Evolutionary conservation across 2,329 filamentous ascomycete species (phyloP), one percentile per base, ranked within the genome.

Genomic region (Anthostomella pinea): DNA sequence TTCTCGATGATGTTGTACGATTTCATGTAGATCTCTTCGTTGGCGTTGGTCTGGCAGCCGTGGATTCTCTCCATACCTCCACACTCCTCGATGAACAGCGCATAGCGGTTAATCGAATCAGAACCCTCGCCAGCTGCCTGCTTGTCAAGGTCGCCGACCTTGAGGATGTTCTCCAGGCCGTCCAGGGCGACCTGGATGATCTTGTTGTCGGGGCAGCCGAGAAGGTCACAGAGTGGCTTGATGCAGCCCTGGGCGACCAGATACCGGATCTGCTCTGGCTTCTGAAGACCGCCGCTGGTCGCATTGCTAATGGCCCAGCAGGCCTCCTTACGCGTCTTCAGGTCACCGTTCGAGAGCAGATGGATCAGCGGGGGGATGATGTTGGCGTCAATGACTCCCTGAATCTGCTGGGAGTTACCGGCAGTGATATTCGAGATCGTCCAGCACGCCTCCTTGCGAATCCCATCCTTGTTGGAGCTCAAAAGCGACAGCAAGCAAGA

Each of bases 21-120:
- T 81, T 98, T 98, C 91, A 98, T 97, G 77, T 98, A 98, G 56
- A 98, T 98, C 70, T 98, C 93, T 71, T 98, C 93, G 70, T 98
- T 98, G 73, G 91, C 91, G 59, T 98, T 98, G 74, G 94, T 96
- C 75, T 98, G 93, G 79, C 93, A 97, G 56, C 97, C 91, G 70
- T 98, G 93, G 54, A 98, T 97, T 83, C 97, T 97, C 75, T 97
- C 93, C 93, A 98, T 98, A 51, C 93, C 93, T 59, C 89, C 88
- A 53, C 90, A 95, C 69, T 98, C 93, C 70, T 98, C 93, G 52
- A 98, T 98, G 69, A 95, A 97, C 48, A 98, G 79, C 30, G 93
- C 93, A 59, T 95, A 98, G 50, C 87, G 85, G 81, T 98, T 98
- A 71, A 98, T 88, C 33, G 81, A 78, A 48, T 91, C 85, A 34